Evolutionary conservation across 2,329 filamentous ascomycete species (phyloP).

Genomic region (Tympanopsis confertula): DNA sequence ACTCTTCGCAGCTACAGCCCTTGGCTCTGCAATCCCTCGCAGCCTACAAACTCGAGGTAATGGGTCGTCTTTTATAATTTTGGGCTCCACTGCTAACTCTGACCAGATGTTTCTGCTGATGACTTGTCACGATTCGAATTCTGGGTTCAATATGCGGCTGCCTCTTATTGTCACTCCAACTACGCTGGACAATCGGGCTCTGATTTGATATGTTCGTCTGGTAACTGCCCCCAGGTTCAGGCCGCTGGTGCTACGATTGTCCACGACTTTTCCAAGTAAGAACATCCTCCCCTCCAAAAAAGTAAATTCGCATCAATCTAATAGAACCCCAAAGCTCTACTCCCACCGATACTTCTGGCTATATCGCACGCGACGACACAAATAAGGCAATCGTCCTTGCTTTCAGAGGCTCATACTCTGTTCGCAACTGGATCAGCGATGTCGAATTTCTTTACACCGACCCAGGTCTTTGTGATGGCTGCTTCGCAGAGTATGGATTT

Average conservation of each 20-base stretch:
- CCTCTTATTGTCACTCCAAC: constrained; percentile 36
- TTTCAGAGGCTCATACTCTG: constrained; percentile 18
- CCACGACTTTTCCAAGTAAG: background rate
- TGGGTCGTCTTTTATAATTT: no score
- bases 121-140: constrained; percentile 27
- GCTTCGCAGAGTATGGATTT: background rate
- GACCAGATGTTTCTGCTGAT: constrained; percentile 23
- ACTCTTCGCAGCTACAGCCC: no score
- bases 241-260: constrained; percentile 20
- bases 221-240: constrained; percentile 34
- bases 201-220: constrained; percentile 27
- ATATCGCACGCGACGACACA: constrained; percentile 29
- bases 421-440: constrained; percentile 19
- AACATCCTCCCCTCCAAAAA: no score
- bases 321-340: no score
- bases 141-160: constrained; percentile 38
- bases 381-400: constrained; percentile 21
- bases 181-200: constrained; percentile 24
- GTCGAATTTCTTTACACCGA: constrained; percentile 12
- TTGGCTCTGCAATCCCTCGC: no score
- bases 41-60: no score
- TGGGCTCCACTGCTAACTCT: no score
- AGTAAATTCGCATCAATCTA: no score
- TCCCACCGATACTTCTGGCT: constrained; percentile 31
- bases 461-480: background rate